Percentiles rank a stretch among this genome's conserved stretches.
phyloP scores from a whole-genome alignment of 2,329 filamentous ascomycete species.

The Ceratocystiopsis brevicomis region DNA sequence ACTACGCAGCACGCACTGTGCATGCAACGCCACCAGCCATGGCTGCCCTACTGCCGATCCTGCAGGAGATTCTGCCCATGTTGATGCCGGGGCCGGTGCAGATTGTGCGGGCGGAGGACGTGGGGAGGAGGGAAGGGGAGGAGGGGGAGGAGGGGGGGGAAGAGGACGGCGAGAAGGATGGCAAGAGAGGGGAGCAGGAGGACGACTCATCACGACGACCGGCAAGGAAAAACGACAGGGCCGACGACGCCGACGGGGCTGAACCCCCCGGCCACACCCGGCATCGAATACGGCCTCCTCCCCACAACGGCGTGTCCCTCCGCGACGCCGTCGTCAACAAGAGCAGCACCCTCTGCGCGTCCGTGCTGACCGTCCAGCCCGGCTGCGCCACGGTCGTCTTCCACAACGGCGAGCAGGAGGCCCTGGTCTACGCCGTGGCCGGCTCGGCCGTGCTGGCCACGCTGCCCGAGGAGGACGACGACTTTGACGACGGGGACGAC shows the following conservation, averaged over 20 bases:
- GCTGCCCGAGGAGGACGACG: slow-evolving; percentile 26
- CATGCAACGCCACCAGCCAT: slow-evolving; percentile 15
- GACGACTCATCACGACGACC: background rate
- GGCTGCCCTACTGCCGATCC: slow-evolving; percentile 33
- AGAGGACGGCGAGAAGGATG: background rate
- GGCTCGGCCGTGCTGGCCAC: slow-evolving; percentile 43
- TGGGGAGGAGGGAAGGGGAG: background rate
- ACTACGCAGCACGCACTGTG: too few relatives aligned
- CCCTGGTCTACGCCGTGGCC: slow-evolving; percentile 45
- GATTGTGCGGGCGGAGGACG: slow-evolving; percentile 27
- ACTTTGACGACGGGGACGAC: slow-evolving; percentile 21
- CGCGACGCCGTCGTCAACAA: slow-evolving; percentile 41
- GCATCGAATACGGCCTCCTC: background rate
- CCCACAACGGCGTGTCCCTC: slow-evolving; percentile 6
- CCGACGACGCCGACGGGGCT: too few relatives aligned
- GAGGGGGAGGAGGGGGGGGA: background rate
- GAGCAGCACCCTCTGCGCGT: slow-evolving; percentile 47
- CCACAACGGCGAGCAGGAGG: slow-evolving; percentile 54
- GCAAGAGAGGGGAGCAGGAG: background rate
- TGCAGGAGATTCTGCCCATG: slow-evolving; percentile 40
- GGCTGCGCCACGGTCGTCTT: slow-evolving; percentile 42
- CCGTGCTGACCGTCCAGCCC: slow-evolving; percentile 47
- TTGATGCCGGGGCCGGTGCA: slow-evolving; percentile 38
- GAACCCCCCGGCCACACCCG: background rate
- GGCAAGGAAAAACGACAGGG: background rate